Base-by-base conservation (phyloP, 1,139 yeast genomes). In the Yamadazyma dushanensis region DNA sequence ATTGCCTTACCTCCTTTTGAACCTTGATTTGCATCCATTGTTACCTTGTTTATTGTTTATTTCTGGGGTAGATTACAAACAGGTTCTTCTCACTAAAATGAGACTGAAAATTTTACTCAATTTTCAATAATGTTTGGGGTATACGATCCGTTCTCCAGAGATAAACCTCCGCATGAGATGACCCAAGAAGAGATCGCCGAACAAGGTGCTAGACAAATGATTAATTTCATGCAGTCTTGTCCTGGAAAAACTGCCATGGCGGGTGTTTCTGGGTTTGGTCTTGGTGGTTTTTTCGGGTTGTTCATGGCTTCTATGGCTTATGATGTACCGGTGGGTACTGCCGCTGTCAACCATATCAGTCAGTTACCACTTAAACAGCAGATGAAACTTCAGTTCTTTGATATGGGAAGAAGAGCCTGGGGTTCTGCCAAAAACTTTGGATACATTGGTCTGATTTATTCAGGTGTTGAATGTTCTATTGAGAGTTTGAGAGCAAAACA, bases 221-320 rank as follows among this genome's bases (percentile, higher is more conserved):
- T 88, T 57, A 78, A 73, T 36, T 77, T 84, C 61, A 87, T 89
- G 90, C 83, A 83, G 46, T 86, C 96, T 13, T 92, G 98, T 65
- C 97, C 97, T 0, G 97, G 97, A 16, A 92, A 92, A 59, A 79
- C 96, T 0, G 80, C 74, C 24, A 80, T 90, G 72, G 86, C 96
- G 13, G 97, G 97, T 42, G 97, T 83, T 15, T 82, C 95, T 13
- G 98, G 98, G 29, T 92, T 89, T 63, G 92, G 83, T 26, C 77
- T 92, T 31, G 98, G 98, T 64, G 98, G 97, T 46, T 86, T 90
- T 44, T 89, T 92, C 59, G 97, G 98, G 44, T 68, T 92, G 36
- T 90, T 92, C 66, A 92, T 92, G 97, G 96, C 97, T 3, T 83
- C 95, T 32, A 82, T 81, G 84, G 80, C 89, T 2, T 84, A 84